phyloP scores from a whole-genome alignment of 1,139 yeast genomes.

The Candida tropicalis region DNA sequence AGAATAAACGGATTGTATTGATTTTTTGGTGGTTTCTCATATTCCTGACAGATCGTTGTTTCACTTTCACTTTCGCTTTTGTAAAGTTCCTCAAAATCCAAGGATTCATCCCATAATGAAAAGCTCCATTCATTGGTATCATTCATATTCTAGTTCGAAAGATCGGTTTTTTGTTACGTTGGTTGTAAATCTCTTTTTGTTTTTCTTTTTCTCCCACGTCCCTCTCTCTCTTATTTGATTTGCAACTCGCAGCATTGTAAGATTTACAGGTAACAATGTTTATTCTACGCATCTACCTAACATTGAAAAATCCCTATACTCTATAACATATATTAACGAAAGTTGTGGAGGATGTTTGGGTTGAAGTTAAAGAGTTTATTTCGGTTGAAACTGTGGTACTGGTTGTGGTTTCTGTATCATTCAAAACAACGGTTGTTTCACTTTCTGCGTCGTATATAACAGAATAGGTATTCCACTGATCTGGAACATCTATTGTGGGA shows the following conservation, averaged over 20 bases:
- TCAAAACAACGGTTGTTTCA: conserved; percentile 18
- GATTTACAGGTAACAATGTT: no score
- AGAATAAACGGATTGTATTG: conserved; percentile 16
- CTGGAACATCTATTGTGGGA: conserved; percentile 19
- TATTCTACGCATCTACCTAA: no score
- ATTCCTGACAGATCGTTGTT: not conserved
- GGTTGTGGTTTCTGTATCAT: no score
- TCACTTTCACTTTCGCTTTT: conserved; percentile 1
- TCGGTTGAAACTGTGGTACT: no score
- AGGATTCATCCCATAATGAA: conserved; percentile 14
- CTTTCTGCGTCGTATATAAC: conserved; percentile 17
- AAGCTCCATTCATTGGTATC: conserved; percentile 15
- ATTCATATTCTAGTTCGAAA: no score
- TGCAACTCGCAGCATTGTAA: no score
- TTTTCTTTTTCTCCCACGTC: not conserved
- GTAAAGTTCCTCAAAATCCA: conserved; percentile 5
- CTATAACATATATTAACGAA: no score
- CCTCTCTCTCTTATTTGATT: no score
- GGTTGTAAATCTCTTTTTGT: not conserved
- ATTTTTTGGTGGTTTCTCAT: conserved; percentile 4
- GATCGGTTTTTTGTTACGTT: not conserved
- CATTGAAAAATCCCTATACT: no score
- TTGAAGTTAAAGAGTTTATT: no score
- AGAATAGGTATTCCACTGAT: conserved; percentile 19
- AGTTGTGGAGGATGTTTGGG: no score